Percentiles rank a stretch among this genome's conserved stretches.
phyloP scores from a whole-genome alignment of 345 rosid genomes.

The Populus ilicifolia region DNA sequence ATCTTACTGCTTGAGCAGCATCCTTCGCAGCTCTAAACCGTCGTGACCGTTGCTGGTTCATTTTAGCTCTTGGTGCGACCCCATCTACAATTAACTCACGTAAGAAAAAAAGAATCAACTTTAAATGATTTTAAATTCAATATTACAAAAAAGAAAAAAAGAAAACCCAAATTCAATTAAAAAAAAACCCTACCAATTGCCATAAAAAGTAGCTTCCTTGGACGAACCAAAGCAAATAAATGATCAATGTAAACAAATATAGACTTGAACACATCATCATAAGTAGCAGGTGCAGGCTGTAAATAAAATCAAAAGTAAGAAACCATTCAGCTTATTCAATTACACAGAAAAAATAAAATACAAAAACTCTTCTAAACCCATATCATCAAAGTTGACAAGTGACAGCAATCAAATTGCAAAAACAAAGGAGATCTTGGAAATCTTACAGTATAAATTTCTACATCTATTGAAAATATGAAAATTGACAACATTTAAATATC shows the following conservation, averaged over 20 bases:
- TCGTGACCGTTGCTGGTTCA: slow-evolving; percentile 95
- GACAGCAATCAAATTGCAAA: not conserved
- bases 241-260: slow-evolving; percentile 93
- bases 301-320: slow-evolving; percentile 14
- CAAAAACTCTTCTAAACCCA: not conserved
- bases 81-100: slow-evolving; percentile 53
- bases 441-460: not conserved
- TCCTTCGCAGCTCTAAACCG: slow-evolving; percentile 98
- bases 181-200: slow-evolving; percentile 66
- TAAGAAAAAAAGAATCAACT: not conserved
- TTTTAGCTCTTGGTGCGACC: slow-evolving; percentile 99
- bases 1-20: slow-evolving; percentile 82
- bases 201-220: slow-evolving; percentile 90
- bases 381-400: not conserved
- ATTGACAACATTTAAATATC: not conserved
- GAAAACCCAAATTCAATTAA: not conserved
- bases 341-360: not conserved
- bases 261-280: slow-evolving; percentile 80
- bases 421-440: not conserved
- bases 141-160: not conserved
- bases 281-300: slow-evolving; percentile 92
- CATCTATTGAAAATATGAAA: not conserved
- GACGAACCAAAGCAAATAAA: slow-evolving; percentile 80
- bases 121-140: not conserved
- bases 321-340: not conserved